These are phyloP conservation scores for Benincasa hispida DNA, from an alignment of 306 rosid genomes.

Conservation along the genomic window DNA sequence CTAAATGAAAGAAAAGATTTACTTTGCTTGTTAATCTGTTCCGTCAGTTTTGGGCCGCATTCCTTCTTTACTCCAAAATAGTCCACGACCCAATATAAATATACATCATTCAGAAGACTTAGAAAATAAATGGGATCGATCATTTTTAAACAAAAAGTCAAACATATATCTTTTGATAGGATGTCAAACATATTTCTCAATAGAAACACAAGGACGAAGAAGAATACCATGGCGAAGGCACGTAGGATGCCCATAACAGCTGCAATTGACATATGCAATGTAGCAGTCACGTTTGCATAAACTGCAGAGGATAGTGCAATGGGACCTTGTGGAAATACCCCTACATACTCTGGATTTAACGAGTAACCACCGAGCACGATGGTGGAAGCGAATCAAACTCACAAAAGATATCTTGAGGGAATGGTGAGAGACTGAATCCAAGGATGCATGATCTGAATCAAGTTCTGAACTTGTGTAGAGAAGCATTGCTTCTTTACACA, in stretches of 20 bases:
- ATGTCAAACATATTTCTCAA: background rate
- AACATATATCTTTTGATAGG: background rate
- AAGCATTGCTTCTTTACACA: conserved; percentile 91
- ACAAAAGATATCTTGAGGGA: conserved; percentile 53
- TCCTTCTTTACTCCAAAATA: background rate
- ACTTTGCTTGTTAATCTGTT: background rate
- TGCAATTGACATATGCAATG: conserved; percentile 57
- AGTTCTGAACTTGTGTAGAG: conserved; percentile 46
- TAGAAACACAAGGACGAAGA: conserved; percentile 2
- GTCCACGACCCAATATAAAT: background rate
- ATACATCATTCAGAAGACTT: background rate
- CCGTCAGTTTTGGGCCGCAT: background rate
- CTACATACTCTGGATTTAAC: conserved; percentile 52
- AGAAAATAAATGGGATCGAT: background rate
- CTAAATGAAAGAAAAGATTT: background rate
- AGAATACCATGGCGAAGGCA: conserved; percentile 92
- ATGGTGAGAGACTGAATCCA: conserved; percentile 34
- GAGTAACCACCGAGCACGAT: conserved; percentile 72
- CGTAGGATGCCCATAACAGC: conserved; percentile 58
- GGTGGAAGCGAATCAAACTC: conserved; percentile 73
- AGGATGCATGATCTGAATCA: conserved; percentile 43
- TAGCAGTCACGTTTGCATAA: conserved; percentile 88
- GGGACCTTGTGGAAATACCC: conserved; percentile 35
- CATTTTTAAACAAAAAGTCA: background rate
- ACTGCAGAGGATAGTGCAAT: conserved; percentile 74